A percentile compares a stretch with the other conserved stretches of the same genome.
These are phyloP conservation scores for Nymphaea thermarum DNA, from an alignment of 164 flowering plant species.

Conservation along the genomic window DNA sequence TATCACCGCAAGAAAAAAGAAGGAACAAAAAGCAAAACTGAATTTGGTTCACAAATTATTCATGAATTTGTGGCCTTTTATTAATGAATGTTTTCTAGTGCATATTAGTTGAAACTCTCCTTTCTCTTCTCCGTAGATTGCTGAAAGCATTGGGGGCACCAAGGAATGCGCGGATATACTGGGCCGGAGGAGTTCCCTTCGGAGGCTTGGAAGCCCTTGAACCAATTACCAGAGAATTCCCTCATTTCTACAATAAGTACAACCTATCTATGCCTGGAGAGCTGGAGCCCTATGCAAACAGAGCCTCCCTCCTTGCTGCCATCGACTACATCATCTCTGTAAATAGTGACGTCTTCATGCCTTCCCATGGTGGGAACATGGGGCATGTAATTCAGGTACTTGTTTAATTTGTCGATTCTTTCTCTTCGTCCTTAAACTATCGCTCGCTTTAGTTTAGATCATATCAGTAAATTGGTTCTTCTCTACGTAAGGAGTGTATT, in stretches of 20 bases:
- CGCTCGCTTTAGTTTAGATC: too few relatives aligned
- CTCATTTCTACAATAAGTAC: constrained; percentile 78
- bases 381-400: constrained; percentile 92
- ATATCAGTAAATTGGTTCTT: too few relatives aligned
- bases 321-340: constrained; percentile 76
- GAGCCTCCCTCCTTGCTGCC: constrained; percentile 84
- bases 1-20: too few relatives aligned
- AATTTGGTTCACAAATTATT: too few relatives aligned
- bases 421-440: neutral
- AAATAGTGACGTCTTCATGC: constrained; percentile 87
- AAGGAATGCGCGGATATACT: constrained; percentile 57
- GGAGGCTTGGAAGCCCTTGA: constrained; percentile 78
- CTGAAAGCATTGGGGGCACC: constrained; percentile 97
- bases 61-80: too few relatives aligned
- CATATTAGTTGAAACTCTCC: neutral
- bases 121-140: constrained; percentile 30
- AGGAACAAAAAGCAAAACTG: too few relatives aligned
- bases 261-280: constrained; percentile 84
- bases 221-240: constrained; percentile 61
- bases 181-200: constrained; percentile 91
- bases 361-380: constrained; percentile 99
- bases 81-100: too few relatives aligned
- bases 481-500: too few relatives aligned
- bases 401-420: neutral
- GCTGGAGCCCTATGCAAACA: constrained; percentile 58